Evolutionary conservation across 2,329 filamentous ascomycete species (phyloP).

Genomic region (Fusarium nematophilum): DNA sequence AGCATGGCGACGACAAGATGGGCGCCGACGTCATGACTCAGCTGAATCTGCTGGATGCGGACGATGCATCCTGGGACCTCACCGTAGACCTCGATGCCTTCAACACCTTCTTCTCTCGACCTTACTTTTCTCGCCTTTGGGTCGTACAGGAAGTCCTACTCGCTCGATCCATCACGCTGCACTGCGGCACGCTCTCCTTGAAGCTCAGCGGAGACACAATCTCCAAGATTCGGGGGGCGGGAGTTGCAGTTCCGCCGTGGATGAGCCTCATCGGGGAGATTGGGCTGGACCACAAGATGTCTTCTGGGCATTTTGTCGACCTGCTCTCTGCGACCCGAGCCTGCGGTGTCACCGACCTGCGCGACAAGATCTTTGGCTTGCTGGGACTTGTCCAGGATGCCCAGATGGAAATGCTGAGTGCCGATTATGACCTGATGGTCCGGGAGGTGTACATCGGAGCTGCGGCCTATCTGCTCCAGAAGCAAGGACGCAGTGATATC

Average conservation of each 20-base stretch:
- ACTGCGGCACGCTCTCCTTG: slow-evolving; percentile 6
- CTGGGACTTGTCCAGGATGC: slow-evolving; percentile 15
- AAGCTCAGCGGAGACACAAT: slow-evolving; percentile 5
- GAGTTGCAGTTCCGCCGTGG: slow-evolving; percentile 12
- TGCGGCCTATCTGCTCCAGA: slow-evolving; percentile 18
- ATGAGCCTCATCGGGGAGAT: slow-evolving; percentile 5
- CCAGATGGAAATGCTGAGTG: not conserved
- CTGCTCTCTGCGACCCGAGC: slow-evolving; percentile 16
- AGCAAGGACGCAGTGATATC: not conserved
- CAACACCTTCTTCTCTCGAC: slow-evolving; percentile 5
- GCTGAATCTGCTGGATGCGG: not conserved
- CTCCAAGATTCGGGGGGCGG: not conserved
- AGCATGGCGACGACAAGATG: not conserved
- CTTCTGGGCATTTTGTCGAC: not conserved
- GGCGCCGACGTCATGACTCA: slow-evolving; percentile 1
- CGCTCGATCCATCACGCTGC: slow-evolving; percentile 10
- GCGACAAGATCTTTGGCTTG: slow-evolving; percentile 27
- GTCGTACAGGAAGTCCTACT: slow-evolving; percentile 26
- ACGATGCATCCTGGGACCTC: too few species aligned
- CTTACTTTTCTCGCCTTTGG: slow-evolving; percentile 27
- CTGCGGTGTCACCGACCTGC: slow-evolving; percentile 16
- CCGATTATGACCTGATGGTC: slow-evolving; percentile 24
- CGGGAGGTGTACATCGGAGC: slow-evolving; percentile 29
- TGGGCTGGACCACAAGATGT: not conserved
- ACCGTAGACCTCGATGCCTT: not conserved